Conservation (phyloP, 1,284 basidiomycete species). For the Retiboletus flavoniger region DNA sequence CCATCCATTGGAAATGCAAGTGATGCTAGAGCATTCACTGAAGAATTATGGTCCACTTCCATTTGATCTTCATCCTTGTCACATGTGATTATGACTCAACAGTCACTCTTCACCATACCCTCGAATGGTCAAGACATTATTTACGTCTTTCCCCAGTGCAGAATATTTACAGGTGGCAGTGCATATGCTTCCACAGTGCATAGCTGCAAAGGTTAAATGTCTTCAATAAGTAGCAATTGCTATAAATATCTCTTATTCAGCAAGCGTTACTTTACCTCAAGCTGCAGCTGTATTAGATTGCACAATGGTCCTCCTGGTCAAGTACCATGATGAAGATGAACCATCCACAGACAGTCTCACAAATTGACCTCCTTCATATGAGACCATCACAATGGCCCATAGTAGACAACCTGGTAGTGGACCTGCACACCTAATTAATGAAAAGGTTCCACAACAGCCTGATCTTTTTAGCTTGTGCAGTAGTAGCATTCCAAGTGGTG, state of each 20-base stretch:
- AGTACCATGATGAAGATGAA: slow-evolving; percentile 12
- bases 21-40: slow-evolving; percentile 68
- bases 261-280: neutral
- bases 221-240: neutral
- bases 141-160: slow-evolving; percentile 41
- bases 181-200: slow-evolving; percentile 3
- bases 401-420: neutral
- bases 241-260: neutral
- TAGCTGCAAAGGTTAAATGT: neutral
- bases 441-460: slow-evolving; percentile 6
- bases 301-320: slow-evolving; percentile 15
- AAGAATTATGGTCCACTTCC: slow-evolving; percentile 68
- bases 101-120: slow-evolving; percentile 75
- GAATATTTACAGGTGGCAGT: no score
- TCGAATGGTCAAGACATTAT: slow-evolving; percentile 43
- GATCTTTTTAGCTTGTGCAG: neutral
- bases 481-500: neutral
- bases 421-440: neutral
- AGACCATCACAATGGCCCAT: slow-evolving; percentile 6
- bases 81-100: slow-evolving; percentile 60
- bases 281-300: neutral
- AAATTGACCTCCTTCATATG: slow-evolving; percentile 28
- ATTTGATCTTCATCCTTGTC: slow-evolving; percentile 59
- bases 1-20: slow-evolving; percentile 64
- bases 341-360: neutral